Base-by-base conservation (phyloP, 2,329 filamentous ascomycete genomes). In the Colletotrichum lindemuthianum region DNA sequence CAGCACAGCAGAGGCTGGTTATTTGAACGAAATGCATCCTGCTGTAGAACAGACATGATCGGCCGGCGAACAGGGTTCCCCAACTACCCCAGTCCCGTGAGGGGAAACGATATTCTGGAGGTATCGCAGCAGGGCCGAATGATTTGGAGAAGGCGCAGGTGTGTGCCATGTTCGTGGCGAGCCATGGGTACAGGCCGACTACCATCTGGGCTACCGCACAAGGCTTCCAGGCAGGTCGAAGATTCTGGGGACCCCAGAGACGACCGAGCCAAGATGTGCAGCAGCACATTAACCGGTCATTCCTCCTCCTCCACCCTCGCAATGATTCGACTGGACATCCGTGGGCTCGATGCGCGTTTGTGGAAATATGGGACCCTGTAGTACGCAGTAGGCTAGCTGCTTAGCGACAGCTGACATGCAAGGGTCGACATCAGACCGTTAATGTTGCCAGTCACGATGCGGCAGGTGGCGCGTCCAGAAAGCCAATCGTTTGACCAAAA, bases 51-150 rank as follows among this genome's bases (percentile, higher is more conserved):
- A 43, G 13, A 43, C 43, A 10, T 8, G 43, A 16, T 15, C 15
- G 43, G 15, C 43, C 16, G 43, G 43, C 34, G 2, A n/a, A 15
- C 36, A 52, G 45, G 58, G 61, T 55, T 65, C 61, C 61, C 61
- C 51, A 52, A 61, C 32, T 65, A 52, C 61, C 61, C 61, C 61
- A 61, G 61, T 50, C 16, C 47, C 45, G 52, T 65, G 61, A 65
- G 61, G 61, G 61, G 55, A 45, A 57, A 55, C 15, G 56, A 48
- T n/a, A 11, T 50, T 44, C 41, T 58, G n/a, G 39, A 58, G 53
- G 39, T 15, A 54, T n/a, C 11, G 15, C 24, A 24, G 13, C n/a
- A 43, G 36, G 32, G 57, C 34, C 37, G 61, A 48, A 13, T 15
- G 45, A 61, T 56, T 61, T 57, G 61, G 61, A 61, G 61, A 65